A percentile compares a stretch with the other conserved stretches of the same genome.
Evolutionary conservation across 2,329 filamentous ascomycete species (phyloP).

Genomic region (Colletotrichum tanaceti): DNA sequence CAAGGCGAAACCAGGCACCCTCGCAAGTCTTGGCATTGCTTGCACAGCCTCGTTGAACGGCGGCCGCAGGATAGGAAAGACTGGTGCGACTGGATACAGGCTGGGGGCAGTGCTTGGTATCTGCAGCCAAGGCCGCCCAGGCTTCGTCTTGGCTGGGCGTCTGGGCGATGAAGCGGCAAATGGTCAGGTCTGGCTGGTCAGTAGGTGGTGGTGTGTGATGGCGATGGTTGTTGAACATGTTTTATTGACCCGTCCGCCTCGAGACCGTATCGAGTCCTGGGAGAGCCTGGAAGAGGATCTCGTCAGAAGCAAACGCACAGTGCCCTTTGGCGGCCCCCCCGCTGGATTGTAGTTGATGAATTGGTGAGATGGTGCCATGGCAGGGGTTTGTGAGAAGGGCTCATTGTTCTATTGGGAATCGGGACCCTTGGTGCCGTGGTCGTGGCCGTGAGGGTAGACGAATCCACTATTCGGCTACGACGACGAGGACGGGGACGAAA

Average conservation of each 20-base stretch:
- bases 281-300: neutral
- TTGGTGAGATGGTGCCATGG: constrained; percentile 18
- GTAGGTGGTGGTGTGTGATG: no score
- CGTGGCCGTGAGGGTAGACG: neutral
- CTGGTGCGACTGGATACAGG: constrained; percentile 12
- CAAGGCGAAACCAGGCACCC: constrained; percentile 37
- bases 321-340: neutral
- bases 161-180: constrained; percentile 37
- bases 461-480: neutral
- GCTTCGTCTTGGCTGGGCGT: constrained; percentile 32
- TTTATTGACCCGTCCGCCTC: neutral
- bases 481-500: neutral
- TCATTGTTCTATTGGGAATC: constrained; percentile 15
- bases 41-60: constrained; percentile 38
- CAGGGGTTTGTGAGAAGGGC: constrained; percentile 37
- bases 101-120: constrained; percentile 32
- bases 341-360: neutral
- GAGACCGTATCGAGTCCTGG: neutral
- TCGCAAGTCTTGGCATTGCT: constrained; percentile 35
- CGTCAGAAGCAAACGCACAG: constrained; percentile 2
- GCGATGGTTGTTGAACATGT: constrained; percentile 8
- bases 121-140: constrained; percentile 39
- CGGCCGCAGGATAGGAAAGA: constrained; percentile 28
- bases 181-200: constrained; percentile 21
- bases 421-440: constrained; percentile 25